A percentile compares a stretch with the other conserved stretches of the same genome.
These are phyloP conservation scores for Myxozyma monticola DNA, from an alignment of 805 yeast species.

Conservation along the genomic window DNA sequence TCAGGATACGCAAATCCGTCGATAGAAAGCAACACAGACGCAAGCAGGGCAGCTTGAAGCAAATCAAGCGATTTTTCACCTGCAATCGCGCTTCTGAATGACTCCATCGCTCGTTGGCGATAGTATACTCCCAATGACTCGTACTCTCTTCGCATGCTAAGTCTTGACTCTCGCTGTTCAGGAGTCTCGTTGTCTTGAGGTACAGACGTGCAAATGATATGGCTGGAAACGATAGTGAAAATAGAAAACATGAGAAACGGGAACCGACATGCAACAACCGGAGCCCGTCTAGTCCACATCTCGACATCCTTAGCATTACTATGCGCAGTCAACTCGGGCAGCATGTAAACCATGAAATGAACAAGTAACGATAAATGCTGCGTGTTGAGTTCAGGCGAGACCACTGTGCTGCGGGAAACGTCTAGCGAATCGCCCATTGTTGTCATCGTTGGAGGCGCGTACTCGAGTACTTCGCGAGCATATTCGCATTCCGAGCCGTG, in stretches of 20 bases:
- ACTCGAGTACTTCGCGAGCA: conserved; percentile 4
- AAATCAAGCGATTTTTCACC: conserved; percentile 3
- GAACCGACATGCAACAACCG: conserved; percentile 10
- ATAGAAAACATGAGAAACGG: conserved; percentile 20
- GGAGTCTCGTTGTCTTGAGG: not conserved
- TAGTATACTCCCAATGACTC: conserved; percentile 10
- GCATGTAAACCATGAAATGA: conserved; percentile 8
- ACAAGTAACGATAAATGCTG: conserved; percentile 13
- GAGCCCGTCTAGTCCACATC: conserved; percentile 9
- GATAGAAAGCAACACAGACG: conserved; percentile 15
- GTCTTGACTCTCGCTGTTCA: not conserved
- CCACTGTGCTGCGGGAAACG: not conserved
- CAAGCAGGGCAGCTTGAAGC: conserved; percentile 15
- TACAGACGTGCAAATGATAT: conserved; percentile 8
- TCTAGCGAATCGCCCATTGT: not conserved
- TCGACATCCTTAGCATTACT: conserved; percentile 1
- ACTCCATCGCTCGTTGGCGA: conserved; percentile 12
- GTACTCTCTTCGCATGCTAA: conserved; percentile 1
- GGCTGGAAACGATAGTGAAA: conserved; percentile 11
- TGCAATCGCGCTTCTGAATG: conserved; percentile 6
- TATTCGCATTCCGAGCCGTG: conserved; percentile 17
- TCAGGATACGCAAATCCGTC: conserved; percentile 19
- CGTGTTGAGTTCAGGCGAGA: conserved; percentile 10
- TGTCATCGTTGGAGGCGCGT: not conserved
- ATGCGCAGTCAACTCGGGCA: conserved; percentile 6